phyloP scores from a whole-genome alignment of 225 moss, liverwort and hornwort genomes.

The Lunularia cruciata region DNA sequence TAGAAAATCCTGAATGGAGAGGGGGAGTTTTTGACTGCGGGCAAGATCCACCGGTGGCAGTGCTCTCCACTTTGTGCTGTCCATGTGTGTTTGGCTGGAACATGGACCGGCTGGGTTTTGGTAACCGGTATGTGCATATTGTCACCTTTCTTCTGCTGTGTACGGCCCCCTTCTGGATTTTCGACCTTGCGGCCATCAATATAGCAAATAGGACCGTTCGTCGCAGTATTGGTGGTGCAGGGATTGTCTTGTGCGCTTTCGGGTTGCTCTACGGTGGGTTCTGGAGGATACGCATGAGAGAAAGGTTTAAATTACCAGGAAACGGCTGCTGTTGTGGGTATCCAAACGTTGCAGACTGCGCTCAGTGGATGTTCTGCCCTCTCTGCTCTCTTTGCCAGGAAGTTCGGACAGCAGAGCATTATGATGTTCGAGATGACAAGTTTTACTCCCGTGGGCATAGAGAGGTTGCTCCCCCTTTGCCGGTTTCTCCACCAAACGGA shows the following conservation, averaged over 20 bases:
- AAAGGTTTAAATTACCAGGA: slow-evolving; percentile 71
- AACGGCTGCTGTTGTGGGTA: slow-evolving; percentile 57
- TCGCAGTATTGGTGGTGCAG: slow-evolving; percentile 52
- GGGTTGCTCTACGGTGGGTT: slow-evolving; percentile 85
- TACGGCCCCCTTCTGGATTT: slow-evolving; percentile 83
- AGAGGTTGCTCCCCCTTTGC: slow-evolving; percentile 5
- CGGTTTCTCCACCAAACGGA: background rate
- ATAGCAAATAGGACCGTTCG: slow-evolving; percentile 62
- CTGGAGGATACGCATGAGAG: slow-evolving; percentile 87
- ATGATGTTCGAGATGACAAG: slow-evolving; percentile 71
- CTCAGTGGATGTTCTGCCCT: slow-evolving; percentile 78
- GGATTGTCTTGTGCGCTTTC: slow-evolving; percentile 70
- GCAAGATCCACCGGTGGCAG: slow-evolving; percentile 58
- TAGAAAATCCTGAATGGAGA: slow-evolving; percentile 71
- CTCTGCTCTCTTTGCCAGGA: slow-evolving; percentile 94
- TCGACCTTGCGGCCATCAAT: slow-evolving; percentile 78
- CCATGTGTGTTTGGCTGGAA: slow-evolving; percentile 92
- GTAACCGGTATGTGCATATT: slow-evolving; percentile 82
- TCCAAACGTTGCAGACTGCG: slow-evolving; percentile 62
- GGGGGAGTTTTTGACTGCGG: slow-evolving; percentile 63
- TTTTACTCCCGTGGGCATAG: slow-evolving; percentile 41
- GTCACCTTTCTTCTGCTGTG: slow-evolving; percentile 72
- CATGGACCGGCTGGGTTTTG: slow-evolving; percentile 91
- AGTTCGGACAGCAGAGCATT: slow-evolving; percentile 88
- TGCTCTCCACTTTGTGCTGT: slow-evolving; percentile 63